A percentile compares a stretch with the other conserved stretches of the same genome.
Conservation (phyloP, 495 filamentous ascomycete genomes). For the Penicillium angulare region DNA sequence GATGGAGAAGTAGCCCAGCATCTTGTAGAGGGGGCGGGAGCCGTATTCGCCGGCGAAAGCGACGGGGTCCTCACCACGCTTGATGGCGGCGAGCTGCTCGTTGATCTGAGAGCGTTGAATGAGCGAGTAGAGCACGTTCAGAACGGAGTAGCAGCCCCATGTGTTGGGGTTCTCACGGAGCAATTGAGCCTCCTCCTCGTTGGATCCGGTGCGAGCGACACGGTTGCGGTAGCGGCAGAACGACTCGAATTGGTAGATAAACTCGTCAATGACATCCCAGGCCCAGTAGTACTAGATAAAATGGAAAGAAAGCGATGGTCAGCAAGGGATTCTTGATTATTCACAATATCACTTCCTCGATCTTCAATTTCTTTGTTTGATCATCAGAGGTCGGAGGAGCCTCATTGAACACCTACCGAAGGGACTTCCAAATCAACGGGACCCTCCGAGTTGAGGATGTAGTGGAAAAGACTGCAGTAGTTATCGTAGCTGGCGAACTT, state of each 20-base stretch:
- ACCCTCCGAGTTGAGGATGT: slow-evolving; percentile 96
- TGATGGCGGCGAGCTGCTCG: slow-evolving; percentile 93
- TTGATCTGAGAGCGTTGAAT: slow-evolving; percentile 97
- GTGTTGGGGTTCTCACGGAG: slow-evolving; percentile 96
- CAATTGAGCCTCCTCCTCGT: slow-evolving; percentile 84
- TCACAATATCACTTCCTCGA: slow-evolving; percentile 12
- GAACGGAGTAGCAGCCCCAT: slow-evolving; percentile 99
- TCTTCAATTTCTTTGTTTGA: slow-evolving; percentile 13
- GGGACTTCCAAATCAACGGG: slow-evolving; percentile 95
- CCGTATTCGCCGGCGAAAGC: slow-evolving; percentile 93
- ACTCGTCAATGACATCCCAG: slow-evolving; percentile 99
- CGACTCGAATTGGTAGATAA: slow-evolving; percentile 99
- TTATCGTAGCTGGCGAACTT: slow-evolving; percentile 99
- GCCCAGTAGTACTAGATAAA: slow-evolving; percentile 89
- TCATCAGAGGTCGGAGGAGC: neutral
- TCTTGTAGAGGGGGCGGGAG: slow-evolving; percentile 86
- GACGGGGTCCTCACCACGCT: slow-evolving; percentile 82
- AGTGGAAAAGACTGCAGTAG: slow-evolving; percentile 98
- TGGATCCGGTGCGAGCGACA: slow-evolving; percentile 79
- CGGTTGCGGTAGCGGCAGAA: slow-evolving; percentile 95
- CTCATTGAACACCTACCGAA: slow-evolving; percentile 61
- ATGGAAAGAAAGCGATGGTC: slow-evolving; percentile 3
- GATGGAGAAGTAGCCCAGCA: slow-evolving; percentile 99
- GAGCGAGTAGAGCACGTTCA: slow-evolving; percentile 98
- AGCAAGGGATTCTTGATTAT: neutral